These are phyloP conservation scores for Chaetomium globosum DNA, from an alignment of 2,329 filamentous ascomycete species.

Conservation along the genomic window DNA sequence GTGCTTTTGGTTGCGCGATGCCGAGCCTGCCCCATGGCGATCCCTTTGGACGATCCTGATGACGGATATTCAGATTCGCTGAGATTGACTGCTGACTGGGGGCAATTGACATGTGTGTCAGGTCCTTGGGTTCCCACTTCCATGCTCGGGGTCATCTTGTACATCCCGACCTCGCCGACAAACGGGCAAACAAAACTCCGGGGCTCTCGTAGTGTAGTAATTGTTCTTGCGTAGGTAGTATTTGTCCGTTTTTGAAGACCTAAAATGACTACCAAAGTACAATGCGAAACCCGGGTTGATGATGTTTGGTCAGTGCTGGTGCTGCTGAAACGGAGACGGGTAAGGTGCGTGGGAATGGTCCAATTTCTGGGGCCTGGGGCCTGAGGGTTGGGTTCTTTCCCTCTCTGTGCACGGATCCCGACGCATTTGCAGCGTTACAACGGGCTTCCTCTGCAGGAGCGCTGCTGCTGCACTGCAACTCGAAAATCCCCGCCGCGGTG, in stretches of 20 bases:
- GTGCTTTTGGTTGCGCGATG: conserved; percentile 10
- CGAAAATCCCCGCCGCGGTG: conserved; percentile 17
- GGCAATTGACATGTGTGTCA: not conserved
- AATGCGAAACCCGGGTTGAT: conserved; percentile 10
- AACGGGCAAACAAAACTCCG: not conserved
- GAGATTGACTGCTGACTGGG: not conserved
- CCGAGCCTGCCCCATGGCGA: not conserved
- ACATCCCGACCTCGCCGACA: too few relatives aligned
- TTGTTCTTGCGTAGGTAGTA: not conserved
- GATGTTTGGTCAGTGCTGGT: not conserved
- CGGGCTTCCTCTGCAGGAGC: conserved; percentile 13
- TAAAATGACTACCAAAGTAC: not conserved
- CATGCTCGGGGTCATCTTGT: not conserved
- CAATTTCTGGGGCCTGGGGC: not conserved
- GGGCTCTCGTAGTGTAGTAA: not conserved
- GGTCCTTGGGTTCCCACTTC: not conserved
- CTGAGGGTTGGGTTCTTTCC: not conserved
- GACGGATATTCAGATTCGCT: not conserved
- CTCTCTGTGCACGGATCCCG: conserved; percentile 4
- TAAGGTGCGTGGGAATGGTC: conserved; percentile 2
- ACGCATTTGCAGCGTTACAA: conserved; percentile 15
- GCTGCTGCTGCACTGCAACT: conserved; percentile 21
- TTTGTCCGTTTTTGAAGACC: not conserved
- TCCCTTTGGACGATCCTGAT: conserved; percentile 15
- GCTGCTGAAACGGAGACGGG: conserved; percentile 1